Base-by-base conservation (phyloP, 768 basidiomycete genomes). In the Suillus ampliporus region DNA sequence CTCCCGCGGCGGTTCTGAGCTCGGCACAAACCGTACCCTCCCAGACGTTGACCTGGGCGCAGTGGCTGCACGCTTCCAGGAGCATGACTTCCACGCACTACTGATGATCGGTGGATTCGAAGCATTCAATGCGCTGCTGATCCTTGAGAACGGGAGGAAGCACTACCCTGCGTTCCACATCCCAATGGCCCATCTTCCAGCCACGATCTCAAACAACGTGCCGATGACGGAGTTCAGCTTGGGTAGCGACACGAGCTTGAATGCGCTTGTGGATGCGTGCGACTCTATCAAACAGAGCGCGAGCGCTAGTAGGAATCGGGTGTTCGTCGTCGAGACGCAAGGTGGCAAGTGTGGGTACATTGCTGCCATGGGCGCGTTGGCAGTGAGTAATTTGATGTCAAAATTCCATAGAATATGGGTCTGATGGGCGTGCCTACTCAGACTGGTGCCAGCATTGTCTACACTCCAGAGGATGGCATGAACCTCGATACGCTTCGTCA, bases 251-350 rank as follows among this genome's bases (percentile, higher is more conserved):
- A 99, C 97, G n/a, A 93, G 92, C 75, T 80, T 99, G 82, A 99
- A 99, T 75, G 95, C 96, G 3, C 82, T 99, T 35, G 95, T 99
- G 58, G 94, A 96, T 64, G 97, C 97, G 7, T 99, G 97, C 73
- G 97, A 99, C 77, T 89, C 96, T 46, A 98, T 99, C 79, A 97
- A 96, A 80, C 97, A 99, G 82, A 96, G 94, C 71, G 97, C 97
- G 11, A 92, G 92, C 60, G 97, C 97, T 5, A 97, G 95, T 72
- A 78, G 97, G 65, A 95, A 99, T 75, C 82, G 97, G 47, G 97
- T 98, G 63, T 99, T 99, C 73, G 92, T 99, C 1, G 94, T 99
- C 19, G 97, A 99, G 78, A 98, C 96, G 0, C 97, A 99, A 75
- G 97, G 97, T 54, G 97, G 97, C 10, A 90, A 91, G 72, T 97